Conservation (phyloP, 805 yeast genomes). For the Metschnikowia borealis region DNA sequence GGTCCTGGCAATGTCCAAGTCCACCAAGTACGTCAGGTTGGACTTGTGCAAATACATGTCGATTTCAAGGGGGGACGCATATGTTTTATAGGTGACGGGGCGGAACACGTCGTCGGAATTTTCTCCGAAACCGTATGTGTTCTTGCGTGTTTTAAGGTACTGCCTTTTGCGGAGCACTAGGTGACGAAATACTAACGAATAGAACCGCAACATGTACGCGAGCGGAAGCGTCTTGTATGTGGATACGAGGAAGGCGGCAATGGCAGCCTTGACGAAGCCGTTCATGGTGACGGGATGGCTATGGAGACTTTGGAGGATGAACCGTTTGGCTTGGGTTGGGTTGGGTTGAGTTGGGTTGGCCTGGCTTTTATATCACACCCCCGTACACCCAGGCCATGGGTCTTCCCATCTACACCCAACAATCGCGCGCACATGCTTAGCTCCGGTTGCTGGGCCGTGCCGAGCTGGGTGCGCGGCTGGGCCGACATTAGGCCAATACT, state of each 20-base stretch:
- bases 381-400: no score
- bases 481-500: no score
- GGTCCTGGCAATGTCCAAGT: conserved; percentile 75
- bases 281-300: background rate
- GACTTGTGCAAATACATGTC: conserved; percentile 86
- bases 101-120: conserved; percentile 37
- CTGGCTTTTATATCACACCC: no score
- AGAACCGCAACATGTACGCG: conserved; percentile 63
- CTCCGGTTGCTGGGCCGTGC: no score
- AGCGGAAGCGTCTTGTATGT: conserved; percentile 66
- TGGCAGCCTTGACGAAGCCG: conserved; percentile 2
- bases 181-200: conserved; percentile 39
- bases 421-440: no score
- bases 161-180: conserved; percentile 34
- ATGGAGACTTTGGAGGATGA: no score
- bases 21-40: conserved; percentile 79
- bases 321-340: background rate
- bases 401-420: no score
- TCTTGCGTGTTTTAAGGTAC: conserved; percentile 21
- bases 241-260: conserved; percentile 27
- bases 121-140: conserved; percentile 32
- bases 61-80: conserved; percentile 73
- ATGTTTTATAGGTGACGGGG: conserved; percentile 42
- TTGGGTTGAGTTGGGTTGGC: background rate
- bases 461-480: no score